phyloP scores from a whole-genome alignment of 2,329 filamentous ascomycete species.

The Penicillium freii region DNA sequence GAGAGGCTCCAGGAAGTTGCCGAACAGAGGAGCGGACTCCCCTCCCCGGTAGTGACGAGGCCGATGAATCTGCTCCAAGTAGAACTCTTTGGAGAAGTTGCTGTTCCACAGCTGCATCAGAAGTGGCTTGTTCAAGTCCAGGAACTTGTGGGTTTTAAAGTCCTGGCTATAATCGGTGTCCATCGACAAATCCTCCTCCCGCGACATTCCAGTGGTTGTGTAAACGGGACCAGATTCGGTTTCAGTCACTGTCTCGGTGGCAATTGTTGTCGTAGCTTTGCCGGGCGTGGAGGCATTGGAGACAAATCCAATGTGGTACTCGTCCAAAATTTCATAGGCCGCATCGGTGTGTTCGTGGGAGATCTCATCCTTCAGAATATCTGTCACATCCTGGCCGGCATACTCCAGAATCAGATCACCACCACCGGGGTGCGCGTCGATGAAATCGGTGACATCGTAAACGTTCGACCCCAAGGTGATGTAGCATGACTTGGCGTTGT shows the following conservation, averaged over 20 bases:
- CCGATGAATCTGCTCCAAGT: conserved; percentile 91
- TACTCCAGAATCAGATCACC: conserved; percentile 85
- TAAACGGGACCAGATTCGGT: conserved; percentile 39
- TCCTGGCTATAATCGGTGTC: conserved; percentile 76
- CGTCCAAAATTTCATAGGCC: conserved; percentile 93
- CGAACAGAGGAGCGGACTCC: conserved; percentile 87
- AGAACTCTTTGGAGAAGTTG: conserved; percentile 92
- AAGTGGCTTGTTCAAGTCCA: conserved; percentile 82
- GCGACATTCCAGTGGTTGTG: conserved; percentile 77
- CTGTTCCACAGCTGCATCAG: conserved; percentile 85
- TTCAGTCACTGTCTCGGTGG: conserved; percentile 28
- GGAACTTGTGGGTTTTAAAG: conserved; percentile 88
- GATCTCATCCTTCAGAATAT: conserved; percentile 75
- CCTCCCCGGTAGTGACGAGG: conserved; percentile 95
- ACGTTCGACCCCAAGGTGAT: conserved; percentile 87
- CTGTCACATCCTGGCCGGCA: conserved; percentile 78
- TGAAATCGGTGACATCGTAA: conserved; percentile 90
- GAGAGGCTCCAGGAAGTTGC: conserved; percentile 97
- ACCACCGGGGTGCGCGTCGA: conserved; percentile 88
- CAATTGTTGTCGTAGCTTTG: conserved; percentile 27
- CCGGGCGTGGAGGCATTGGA: conserved; percentile 54
- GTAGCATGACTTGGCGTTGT: conserved; percentile 80
- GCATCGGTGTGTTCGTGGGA: conserved; percentile 87
- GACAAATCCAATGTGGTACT: conserved; percentile 80
- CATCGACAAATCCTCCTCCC: conserved; percentile 77